Evolutionary conservation across 2,329 filamentous ascomycete species (phyloP), one percentile per base, ranked within the genome.

Genomic region (Calonectria crousiana): DNA sequence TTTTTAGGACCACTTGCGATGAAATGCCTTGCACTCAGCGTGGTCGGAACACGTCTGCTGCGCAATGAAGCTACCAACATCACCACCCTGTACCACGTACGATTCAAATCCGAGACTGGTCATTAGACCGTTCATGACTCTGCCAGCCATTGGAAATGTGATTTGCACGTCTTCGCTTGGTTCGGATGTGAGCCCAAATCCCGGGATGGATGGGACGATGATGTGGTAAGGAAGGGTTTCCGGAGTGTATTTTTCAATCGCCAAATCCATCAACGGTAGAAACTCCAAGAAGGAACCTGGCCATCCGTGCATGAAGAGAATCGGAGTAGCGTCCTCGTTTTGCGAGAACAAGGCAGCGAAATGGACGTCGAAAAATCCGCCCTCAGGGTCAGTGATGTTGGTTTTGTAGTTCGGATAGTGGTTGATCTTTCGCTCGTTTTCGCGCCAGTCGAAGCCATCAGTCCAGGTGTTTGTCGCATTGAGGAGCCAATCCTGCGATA

Each of bases 21-120:
- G 51, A 9, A 53, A 30, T 20, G 26, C 51, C 26, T 53, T 53
- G 51, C 51, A 53, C 16, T 53, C 51, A 14, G 5, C 16, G 18
- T 53, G 28, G 14, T 53, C 51, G 16, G 51, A 53, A 30, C 51
- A 28, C 16, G 28, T 30, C 16, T 53, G 28, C 18, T 53, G 26
- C 14, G 28, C 51, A 49, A 47, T 11, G 44, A 28, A 28, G 53
- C 84, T 86, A 4, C 91, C 91, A 6, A 92, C 83, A 76, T 93
- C 91, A 4, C 91, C 91, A 13, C 91, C 91, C 79, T 92, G 90
- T 0, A 86, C 85, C 10, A 91, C 80, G 75, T 92, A 92, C 2
- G 87, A 88, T 1, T 83, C 84, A 60, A 92, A 90, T 0, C 90
- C 91, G 4, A 92, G 84, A 0, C 84, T 84, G 2, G 88, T 74